Conservation (phyloP, 208 protist genomes). For the Crithidia thermophila region DNA sequence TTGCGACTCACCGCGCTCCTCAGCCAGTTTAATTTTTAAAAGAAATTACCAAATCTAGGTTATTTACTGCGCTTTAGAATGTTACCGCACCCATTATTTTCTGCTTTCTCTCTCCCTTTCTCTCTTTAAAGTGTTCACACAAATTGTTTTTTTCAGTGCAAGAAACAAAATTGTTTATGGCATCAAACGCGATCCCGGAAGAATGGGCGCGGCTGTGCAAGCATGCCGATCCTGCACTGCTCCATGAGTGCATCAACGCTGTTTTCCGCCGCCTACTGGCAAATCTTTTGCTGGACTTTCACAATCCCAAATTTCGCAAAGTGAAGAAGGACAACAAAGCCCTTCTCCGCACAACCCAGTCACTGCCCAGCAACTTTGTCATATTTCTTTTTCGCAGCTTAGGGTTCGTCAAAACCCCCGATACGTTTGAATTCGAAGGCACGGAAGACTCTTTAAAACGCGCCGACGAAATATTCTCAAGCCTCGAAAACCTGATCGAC, state of each 20-base stretch:
- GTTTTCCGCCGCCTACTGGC: constrained; percentile 70
- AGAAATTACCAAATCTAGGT: background rate
- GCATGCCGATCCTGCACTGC: background rate
- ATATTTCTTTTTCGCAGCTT: constrained; percentile 53
- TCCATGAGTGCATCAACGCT: constrained; percentile 25
- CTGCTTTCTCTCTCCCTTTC: no score
- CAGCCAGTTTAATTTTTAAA: background rate
- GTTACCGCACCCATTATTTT: background rate
- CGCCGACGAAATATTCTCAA: constrained; percentile 48
- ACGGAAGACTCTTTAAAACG: constrained; percentile 37
- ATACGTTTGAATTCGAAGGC: constrained; percentile 56
- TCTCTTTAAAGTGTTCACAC: background rate
- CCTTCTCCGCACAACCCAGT: constrained; percentile 30
- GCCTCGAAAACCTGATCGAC: constrained; percentile 48
- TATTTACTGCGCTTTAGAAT: background rate
- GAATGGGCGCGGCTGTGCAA: background rate
- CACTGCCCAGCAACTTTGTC: constrained; percentile 37
- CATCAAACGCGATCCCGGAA: background rate
- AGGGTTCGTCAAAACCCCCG: constrained; percentile 45
- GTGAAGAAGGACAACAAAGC: constrained; percentile 59
- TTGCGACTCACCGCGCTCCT: background rate
- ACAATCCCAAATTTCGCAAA: constrained; percentile 58
- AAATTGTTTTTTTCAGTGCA: background rate
- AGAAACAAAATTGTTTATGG: background rate
- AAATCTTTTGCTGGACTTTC: constrained; percentile 70